Evolutionary conservation across 2,329 filamentous ascomycete species (phyloP).

Genomic region (Calcarisporium arbuscula): DNA sequence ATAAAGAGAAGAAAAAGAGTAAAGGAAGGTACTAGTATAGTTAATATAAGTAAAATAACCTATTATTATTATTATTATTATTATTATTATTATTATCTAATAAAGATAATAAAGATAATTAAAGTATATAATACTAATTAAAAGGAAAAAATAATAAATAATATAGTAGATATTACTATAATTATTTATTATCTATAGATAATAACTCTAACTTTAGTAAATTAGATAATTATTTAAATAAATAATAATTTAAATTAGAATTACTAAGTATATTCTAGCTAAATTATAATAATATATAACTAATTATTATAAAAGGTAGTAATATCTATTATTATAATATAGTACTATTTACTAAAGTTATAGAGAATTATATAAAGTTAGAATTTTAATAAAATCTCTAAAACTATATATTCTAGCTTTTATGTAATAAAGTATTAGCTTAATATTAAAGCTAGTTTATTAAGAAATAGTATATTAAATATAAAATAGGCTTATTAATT

Average conservation of each 20-base stretch:
- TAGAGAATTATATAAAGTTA: no score
- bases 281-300: no score
- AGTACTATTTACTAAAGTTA: no score
- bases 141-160: not conserved
- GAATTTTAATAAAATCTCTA: no score
- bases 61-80: no score
- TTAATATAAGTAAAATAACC: no score
- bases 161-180: not conserved
- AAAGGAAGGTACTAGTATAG: no score
- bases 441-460: not conserved
- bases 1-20: no score
- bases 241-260: not conserved
- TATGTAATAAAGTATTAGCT: not conserved
- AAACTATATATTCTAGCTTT: no score
- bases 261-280: not conserved
- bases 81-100: not conserved
- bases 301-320: no score
- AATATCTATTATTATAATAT: no score
- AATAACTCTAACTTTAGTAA: not conserved
- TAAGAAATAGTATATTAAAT: not conserved
- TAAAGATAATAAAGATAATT: not conserved
- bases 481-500: not conserved
- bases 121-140: not conserved
- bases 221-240: not conserved
- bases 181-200: not conserved